Evolutionary conservation across 495 filamentous ascomycete genomes (phyloP).

Genomic region (Platismatia glauca): DNA sequence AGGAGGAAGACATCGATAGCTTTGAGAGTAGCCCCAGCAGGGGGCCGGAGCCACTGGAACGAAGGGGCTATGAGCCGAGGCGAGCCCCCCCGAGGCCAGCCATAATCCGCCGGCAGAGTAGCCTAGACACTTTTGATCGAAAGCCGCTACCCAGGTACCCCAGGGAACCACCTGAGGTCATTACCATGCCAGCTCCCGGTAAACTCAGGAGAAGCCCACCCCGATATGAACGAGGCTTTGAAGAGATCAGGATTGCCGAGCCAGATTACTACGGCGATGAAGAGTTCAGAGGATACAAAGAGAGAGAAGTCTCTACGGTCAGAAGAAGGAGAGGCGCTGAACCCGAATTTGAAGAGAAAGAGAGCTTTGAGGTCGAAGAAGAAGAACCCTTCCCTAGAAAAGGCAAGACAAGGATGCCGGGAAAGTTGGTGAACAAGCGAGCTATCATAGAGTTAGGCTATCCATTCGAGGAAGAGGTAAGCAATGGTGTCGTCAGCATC

Average conservation of each 20-base stretch:
- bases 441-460: constrained; percentile 79
- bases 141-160: constrained; percentile 49
- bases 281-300: constrained; percentile 50
- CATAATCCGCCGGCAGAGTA: constrained; percentile 56
- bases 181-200: constrained; percentile 32
- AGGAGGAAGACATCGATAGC: constrained; percentile 43
- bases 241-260: constrained; percentile 61
- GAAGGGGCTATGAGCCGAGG: background rate
- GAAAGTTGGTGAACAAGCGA: constrained; percentile 60
- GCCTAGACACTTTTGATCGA: constrained; percentile 65
- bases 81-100: constrained; percentile 38
- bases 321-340: constrained; percentile 38
- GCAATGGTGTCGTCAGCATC: constrained; percentile 12
- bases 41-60: constrained; percentile 23
- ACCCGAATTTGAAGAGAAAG: constrained; percentile 26
- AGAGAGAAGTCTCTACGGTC: constrained; percentile 38
- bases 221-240: constrained; percentile 43
- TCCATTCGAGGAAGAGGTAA: constrained; percentile 77
- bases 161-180: constrained; percentile 30
- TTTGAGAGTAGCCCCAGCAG: constrained; percentile 25
- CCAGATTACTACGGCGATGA: constrained; percentile 60
- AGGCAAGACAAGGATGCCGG: constrained; percentile 80
- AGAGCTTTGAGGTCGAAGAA: constrained; percentile 26
- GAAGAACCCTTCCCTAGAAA: constrained; percentile 61
- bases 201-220: constrained; percentile 33